Evolutionary conservation across 768 basidiomycete genomes (phyloP).

Genomic region (Collybia nuda): DNA sequence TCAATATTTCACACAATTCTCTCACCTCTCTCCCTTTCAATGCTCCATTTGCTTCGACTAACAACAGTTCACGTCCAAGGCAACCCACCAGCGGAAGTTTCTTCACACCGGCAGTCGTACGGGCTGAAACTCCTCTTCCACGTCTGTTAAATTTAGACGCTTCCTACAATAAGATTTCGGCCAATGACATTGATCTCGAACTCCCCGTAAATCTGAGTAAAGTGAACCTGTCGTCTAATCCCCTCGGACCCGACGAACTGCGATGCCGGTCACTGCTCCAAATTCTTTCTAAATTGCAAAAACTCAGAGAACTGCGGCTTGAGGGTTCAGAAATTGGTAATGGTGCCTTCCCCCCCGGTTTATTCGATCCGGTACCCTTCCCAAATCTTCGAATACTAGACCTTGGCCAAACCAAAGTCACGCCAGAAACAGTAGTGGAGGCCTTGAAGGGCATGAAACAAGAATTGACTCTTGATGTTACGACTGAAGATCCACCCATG

Average conservation of each 20-base stretch:
- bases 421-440: conserved; percentile 38
- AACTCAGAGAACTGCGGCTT: conserved; percentile 57
- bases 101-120: conserved; percentile 61
- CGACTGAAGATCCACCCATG: conserved; percentile 49
- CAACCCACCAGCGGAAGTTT: conserved; percentile 48
- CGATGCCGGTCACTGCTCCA: conserved; percentile 40
- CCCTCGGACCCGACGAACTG: conserved; percentile 43
- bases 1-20: conserved; percentile 74
- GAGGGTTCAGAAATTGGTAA: conserved; percentile 60
- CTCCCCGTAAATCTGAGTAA: conserved; percentile 58
- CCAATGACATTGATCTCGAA: conserved; percentile 49
- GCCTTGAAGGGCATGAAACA: conserved; percentile 50
- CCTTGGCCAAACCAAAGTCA: conserved; percentile 64
- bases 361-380: conserved; percentile 43
- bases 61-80: conserved; percentile 20
- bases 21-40: conserved; percentile 62
- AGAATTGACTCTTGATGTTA: conserved; percentile 53
- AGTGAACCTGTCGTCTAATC: conserved; percentile 67
- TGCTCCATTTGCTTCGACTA: conserved; percentile 46
- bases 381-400: conserved; percentile 57
- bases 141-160: conserved; percentile 61
- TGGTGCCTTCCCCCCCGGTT: conserved; percentile 49
- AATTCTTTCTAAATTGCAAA: conserved; percentile 43
- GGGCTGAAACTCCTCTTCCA: conserved; percentile 66
- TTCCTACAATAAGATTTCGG: conserved; percentile 65